Evolutionary conservation across 1,284 basidiomycete genomes (phyloP).

Genomic region (Takashimella tepidaria): DNA sequence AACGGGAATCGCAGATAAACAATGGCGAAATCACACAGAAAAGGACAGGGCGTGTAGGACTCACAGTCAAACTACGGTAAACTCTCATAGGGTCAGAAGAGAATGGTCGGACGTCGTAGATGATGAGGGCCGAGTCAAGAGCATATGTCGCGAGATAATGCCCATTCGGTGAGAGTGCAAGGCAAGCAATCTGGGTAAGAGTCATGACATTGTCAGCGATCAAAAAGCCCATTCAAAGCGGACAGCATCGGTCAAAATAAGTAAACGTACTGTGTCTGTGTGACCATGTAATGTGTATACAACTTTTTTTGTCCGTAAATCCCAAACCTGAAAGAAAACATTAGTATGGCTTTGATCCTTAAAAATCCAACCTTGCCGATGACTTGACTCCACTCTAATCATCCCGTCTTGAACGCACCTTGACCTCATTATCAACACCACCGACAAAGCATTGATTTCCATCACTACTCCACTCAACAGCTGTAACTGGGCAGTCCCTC

Average conservation of each 20-base stretch:
- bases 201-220: no score
- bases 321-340: conserved; percentile 60
- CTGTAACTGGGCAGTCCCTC: conserved; percentile 70
- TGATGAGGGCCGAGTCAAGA: conserved; percentile 75
- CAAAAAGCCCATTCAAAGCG: neutral
- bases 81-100: conserved; percentile 72
- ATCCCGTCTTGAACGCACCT: no score
- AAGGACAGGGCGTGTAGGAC: neutral
- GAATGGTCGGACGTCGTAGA: conserved; percentile 88
- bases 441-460: conserved; percentile 81
- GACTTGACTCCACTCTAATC: no score
- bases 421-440: conserved; percentile 87
- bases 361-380: neutral
- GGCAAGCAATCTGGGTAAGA: conserved; percentile 56
- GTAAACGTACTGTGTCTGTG: conserved; percentile 69
- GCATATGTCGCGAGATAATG: conserved; percentile 78
- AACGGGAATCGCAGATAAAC: neutral
- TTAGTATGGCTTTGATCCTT: neutral
- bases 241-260: no score
- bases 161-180: conserved; percentile 83
- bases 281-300: conserved; percentile 73
- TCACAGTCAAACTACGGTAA: conserved; percentile 63
- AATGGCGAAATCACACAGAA: conserved; percentile 1
- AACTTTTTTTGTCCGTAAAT: conserved; percentile 72
- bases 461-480: conserved; percentile 85